phyloP scores from a whole-genome alignment of 2,329 filamentous ascomycete genomes.

The Hymenoscyphus repandus region DNA sequence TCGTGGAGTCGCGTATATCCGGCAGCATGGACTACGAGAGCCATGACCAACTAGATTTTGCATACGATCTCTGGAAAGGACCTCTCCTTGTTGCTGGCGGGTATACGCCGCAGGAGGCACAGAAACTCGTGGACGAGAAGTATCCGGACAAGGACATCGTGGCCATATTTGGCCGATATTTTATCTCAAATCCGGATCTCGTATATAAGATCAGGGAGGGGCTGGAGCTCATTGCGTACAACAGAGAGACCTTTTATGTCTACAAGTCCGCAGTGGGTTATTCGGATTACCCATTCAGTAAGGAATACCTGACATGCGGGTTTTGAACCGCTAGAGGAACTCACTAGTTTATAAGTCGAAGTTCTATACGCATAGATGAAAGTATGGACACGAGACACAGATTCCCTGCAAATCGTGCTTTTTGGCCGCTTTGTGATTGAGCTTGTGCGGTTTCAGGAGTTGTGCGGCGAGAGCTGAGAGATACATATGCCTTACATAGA shows the following conservation, averaged over 20 bases:
- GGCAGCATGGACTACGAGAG: conserved; percentile 36
- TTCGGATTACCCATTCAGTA: conserved; percentile 31
- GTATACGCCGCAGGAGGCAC: conserved; percentile 36
- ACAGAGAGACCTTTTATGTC: conserved; percentile 35
- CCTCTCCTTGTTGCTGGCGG: conserved; percentile 48
- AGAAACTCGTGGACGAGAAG: conserved; percentile 34
- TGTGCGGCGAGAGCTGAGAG: no score
- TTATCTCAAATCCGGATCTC: conserved; percentile 43
- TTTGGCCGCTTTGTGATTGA: no score
- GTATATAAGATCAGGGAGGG: conserved; percentile 37
- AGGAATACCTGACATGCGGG: no score
- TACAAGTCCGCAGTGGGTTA: conserved; percentile 32
- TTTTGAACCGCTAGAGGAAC: no score
- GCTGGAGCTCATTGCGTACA: conserved; percentile 34
- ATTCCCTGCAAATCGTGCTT: no score
- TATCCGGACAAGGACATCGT: conserved; percentile 32
- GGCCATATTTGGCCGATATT: conserved; percentile 40
- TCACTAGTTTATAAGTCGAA: no score
- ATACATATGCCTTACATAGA: no score
- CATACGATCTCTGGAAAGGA: conserved; percentile 41
- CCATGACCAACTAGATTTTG: conserved; percentile 35
- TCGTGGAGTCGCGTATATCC: conserved; percentile 45
- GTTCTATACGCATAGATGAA: no score
- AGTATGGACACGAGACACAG: no score
- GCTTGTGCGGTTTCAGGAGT: no score